Evolutionary conservation across 495 filamentous ascomycete genomes (phyloP), one percentile per base, ranked within the genome.

Genomic region (Aspergillus avenaceus): DNA sequence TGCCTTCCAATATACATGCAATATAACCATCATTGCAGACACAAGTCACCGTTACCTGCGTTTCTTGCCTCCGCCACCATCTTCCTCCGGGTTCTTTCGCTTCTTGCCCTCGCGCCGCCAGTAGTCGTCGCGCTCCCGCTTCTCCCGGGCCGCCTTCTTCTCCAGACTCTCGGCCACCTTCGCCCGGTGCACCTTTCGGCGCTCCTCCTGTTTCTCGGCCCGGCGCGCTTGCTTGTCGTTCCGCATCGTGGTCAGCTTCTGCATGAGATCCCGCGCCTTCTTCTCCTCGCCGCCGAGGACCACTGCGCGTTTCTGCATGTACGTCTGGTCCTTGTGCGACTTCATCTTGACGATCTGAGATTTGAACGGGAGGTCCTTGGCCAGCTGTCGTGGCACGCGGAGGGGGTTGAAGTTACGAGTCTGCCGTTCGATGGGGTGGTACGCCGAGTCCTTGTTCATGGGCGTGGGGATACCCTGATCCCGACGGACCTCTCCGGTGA

Each of bases 91-190:
- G 14, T 75, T 73, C 65, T 84, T 90, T 61, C 93, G 80, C 78
- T 98, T 98, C 80, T 84, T 90, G n/a, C 93, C 95, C 73, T 97
- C 95, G 52, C 81, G 83, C 54, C 83, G 76, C 93, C 93, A 98
- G 71, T 85, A 98, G 56, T 95, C 92, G 57, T 95, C 82, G 63
- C 82, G 86, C 73, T 98, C 93, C 62, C 82, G 83, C 79, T 88
- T 92, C 75, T 97, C 90, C 38, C 90, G 76, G 47, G 81, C 87
- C 27, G 73, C 75, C 72, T 86, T 84, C 82, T 87, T 91, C 78
- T 95, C 91, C 56, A 82, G 73, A 53, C 83, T 80, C 55, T 90
- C 88, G 12, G 78, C 83, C 22, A 93, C 79, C 77, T 89, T 92
- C 71, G 83, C 87, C 50, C 81, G 74, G 70, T 95, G 90, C 54